These are phyloP conservation scores for Penicillium sp. DNA, from an alignment of 2,329 filamentous ascomycete species.

Conservation along the genomic window DNA sequence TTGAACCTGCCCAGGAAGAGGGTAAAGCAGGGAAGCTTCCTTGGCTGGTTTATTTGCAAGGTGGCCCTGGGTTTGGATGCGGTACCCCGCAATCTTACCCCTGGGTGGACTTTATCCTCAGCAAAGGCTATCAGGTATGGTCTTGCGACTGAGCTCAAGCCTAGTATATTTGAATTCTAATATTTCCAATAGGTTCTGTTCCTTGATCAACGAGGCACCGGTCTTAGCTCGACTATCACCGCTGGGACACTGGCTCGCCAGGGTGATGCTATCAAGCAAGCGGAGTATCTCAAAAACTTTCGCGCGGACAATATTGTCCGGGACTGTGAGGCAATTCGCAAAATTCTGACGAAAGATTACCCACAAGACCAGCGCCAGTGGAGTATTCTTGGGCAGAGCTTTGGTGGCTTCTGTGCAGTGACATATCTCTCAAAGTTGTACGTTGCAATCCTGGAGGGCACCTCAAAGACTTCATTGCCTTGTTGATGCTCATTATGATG, in stretches of 20 bases:
- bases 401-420: slow-evolving; percentile 82
- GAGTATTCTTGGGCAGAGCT: slow-evolving; percentile 87
- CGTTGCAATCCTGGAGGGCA: slow-evolving; percentile 21
- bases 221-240: slow-evolving; percentile 78
- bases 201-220: slow-evolving; percentile 90
- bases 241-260: slow-evolving; percentile 68
- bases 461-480: not conserved
- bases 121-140: slow-evolving; percentile 75
- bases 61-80: slow-evolving; percentile 81
- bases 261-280: slow-evolving; percentile 68
- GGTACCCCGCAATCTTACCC: slow-evolving; percentile 71
- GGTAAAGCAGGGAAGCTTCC: slow-evolving; percentile 52
- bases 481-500: not conserved
- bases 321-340: slow-evolving; percentile 83
- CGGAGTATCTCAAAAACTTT: slow-evolving; percentile 79
- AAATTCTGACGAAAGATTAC: slow-evolving; percentile 70
- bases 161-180: not conserved
- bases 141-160: not conserved
- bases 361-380: slow-evolving; percentile 73
- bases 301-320: slow-evolving; percentile 87
- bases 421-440: slow-evolving; percentile 79
- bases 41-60: slow-evolving; percentile 75
- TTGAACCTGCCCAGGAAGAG: slow-evolving; percentile 46
- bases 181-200: slow-evolving; percentile 57
- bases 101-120: slow-evolving; percentile 70